Conservation (phyloP, 352 stramenopile genomes). For the Pythium sukuiense region DNA sequence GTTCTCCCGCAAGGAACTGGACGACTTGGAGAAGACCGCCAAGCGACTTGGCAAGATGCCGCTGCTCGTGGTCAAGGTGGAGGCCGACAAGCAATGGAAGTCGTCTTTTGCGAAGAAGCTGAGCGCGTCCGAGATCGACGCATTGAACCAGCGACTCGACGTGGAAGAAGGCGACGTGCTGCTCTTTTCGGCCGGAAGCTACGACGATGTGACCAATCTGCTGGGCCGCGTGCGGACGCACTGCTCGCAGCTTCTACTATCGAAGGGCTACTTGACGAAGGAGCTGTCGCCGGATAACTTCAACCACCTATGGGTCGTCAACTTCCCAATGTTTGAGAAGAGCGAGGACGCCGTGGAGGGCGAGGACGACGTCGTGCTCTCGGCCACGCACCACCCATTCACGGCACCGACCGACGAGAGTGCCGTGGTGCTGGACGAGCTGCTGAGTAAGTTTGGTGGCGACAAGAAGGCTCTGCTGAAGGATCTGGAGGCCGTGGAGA, state of each 20-base stretch:
- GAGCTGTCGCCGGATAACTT: slow-evolving; percentile 73
- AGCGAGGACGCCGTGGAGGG: slow-evolving; percentile 45
- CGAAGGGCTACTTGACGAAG: slow-evolving; percentile 54
- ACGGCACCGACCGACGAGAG: slow-evolving; percentile 65
- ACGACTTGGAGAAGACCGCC: slow-evolving; percentile 52
- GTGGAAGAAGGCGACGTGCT: slow-evolving; percentile 69
- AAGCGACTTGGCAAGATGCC: slow-evolving; percentile 43
- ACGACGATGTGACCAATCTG: slow-evolving; percentile 52
- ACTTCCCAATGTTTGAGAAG: slow-evolving; percentile 89
- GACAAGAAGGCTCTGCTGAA: slow-evolving; percentile 41
- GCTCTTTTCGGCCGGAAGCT: slow-evolving; percentile 58
- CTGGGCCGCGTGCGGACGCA: slow-evolving; percentile 74
- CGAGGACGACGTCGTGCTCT: slow-evolving; percentile 41
- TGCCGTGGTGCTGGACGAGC: slow-evolving; percentile 41
- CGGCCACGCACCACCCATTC: slow-evolving; percentile 86
- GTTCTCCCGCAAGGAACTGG: slow-evolving; percentile 78
- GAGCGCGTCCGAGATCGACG: slow-evolving; percentile 39
- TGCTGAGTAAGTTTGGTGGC: slow-evolving; percentile 28
- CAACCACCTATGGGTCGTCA: slow-evolving; percentile 79
- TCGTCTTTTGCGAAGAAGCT: slow-evolving; percentile 71
- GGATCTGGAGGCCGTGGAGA: slow-evolving; percentile 48
- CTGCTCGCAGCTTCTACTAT: slow-evolving; percentile 56
- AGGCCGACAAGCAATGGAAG: slow-evolving; percentile 61
- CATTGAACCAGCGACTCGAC: slow-evolving; percentile 47
- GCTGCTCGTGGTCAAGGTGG: slow-evolving; percentile 70